These are phyloP conservation scores for Dendryphion nanum DNA, from an alignment of 2,329 filamentous ascomycete species.

Conservation along the genomic window DNA sequence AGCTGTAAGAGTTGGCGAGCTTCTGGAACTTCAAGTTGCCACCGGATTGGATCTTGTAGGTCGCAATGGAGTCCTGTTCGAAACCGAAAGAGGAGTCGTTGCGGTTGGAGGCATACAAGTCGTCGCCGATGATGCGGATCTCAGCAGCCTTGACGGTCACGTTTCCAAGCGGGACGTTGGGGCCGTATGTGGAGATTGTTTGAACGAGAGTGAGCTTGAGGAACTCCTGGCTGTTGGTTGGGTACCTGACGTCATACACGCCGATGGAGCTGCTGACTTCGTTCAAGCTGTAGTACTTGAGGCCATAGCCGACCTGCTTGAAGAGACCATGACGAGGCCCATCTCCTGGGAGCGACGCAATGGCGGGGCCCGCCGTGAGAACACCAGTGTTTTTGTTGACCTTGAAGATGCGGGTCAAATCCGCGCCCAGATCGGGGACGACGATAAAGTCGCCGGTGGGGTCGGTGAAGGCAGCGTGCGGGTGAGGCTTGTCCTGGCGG, in stretches of 20 bases:
- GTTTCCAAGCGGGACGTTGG: constrained; percentile 10
- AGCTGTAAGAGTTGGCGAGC: constrained; percentile 17
- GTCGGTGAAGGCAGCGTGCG: constrained; percentile 50
- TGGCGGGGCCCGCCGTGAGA: constrained; percentile 44
- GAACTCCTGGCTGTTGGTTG: constrained; percentile 2
- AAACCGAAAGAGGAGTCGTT: constrained; percentile 22
- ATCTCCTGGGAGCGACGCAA: constrained; percentile 43
- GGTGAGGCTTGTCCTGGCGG: constrained; percentile 54
- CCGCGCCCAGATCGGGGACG: constrained; percentile 53
- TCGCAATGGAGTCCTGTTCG: constrained; percentile 22
- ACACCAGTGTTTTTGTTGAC: constrained; percentile 44
- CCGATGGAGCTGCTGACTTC: constrained; percentile 24
- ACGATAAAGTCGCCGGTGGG: constrained; percentile 49
- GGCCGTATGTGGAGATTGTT: constrained; percentile 20
- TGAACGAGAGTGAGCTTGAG: constrained; percentile 17
- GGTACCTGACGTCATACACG: constrained; percentile 17
- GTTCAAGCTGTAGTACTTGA: constrained; percentile 21
- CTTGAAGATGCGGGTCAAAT: constrained; percentile 53
- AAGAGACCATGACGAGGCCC: constrained; percentile 54
- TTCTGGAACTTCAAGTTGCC: constrained; percentile 20
- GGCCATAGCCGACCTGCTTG: constrained; percentile 18
- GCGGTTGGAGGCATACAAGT: constrained; percentile 25
- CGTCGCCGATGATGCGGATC: constrained; percentile 19
- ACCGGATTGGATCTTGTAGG: constrained; percentile 13
- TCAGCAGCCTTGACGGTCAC: constrained; percentile 20